Evolutionary conservation across 805 yeast genomes (phyloP).

Genomic region (Soucietia sequanensis): DNA sequence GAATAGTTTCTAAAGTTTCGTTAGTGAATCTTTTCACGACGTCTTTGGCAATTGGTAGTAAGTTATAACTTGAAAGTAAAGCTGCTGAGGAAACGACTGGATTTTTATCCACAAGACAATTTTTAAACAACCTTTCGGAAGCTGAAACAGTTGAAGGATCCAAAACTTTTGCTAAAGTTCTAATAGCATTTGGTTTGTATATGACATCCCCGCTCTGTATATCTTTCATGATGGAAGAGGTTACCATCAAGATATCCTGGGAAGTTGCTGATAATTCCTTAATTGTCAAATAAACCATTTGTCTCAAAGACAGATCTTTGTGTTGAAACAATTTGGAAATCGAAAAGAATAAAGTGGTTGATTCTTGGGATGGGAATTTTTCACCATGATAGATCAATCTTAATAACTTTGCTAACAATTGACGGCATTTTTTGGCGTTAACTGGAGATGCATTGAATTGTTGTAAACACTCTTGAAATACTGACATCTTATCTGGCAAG

Average conservation of each 20-base stretch:
- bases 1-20: constrained; percentile 90
- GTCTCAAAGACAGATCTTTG: constrained; percentile 82
- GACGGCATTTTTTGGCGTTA: constrained; percentile 82
- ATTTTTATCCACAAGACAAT: constrained; percentile 87
- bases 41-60: constrained; percentile 85
- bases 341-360: constrained; percentile 89
- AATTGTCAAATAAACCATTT: constrained; percentile 89
- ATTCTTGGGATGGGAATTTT: constrained; percentile 81
- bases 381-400: constrained; percentile 85
- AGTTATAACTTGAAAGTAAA: constrained; percentile 82
- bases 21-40: constrained; percentile 92
- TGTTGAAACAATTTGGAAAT: constrained; percentile 94
- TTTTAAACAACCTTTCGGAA: constrained; percentile 88
- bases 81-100: constrained; percentile 94
- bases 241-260: constrained; percentile 94
- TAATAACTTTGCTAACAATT: constrained; percentile 75
- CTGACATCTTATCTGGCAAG: constrained; percentile 92
- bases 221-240: constrained; percentile 97
- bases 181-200: constrained; percentile 91
- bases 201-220: constrained; percentile 84
- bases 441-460: constrained; percentile 91
- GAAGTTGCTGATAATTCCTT: constrained; percentile 85
- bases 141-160: constrained; percentile 91
- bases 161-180: constrained; percentile 85
- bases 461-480: constrained; percentile 90